A percentile compares a stretch with the other conserved stretches of the same genome.
Evolutionary conservation across 352 stramenopile species (phyloP).

Genomic region (Phytopythium oedochilum): DNA sequence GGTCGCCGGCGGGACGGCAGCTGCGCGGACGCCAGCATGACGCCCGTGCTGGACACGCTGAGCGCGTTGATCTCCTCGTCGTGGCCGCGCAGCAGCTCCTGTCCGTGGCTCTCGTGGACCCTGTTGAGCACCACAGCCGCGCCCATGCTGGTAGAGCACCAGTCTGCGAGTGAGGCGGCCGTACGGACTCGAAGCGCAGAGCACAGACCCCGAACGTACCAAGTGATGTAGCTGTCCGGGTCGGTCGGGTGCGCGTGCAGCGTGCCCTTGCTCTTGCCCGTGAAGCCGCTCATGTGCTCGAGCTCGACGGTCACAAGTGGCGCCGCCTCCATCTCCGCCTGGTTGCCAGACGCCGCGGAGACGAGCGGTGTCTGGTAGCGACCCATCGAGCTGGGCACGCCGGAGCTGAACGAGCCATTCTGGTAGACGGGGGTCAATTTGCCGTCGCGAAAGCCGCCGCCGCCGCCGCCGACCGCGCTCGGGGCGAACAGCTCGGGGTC

Average conservation of each 20-base stretch:
- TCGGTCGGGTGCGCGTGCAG: constrained; percentile 49
- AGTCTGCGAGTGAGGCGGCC: not conserved
- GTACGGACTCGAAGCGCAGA: too few relatives aligned
- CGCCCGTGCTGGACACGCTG: constrained; percentile 29
- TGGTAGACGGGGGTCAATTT: not conserved
- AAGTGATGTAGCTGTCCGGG: constrained; percentile 47
- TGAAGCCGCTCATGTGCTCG: constrained; percentile 63
- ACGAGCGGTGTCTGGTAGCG: constrained; percentile 11
- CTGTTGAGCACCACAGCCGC: constrained; percentile 45
- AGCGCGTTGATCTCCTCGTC: constrained; percentile 55
- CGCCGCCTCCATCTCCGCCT: constrained; percentile 4
- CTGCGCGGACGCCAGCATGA: constrained; percentile 43
- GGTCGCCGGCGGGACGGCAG: constrained; percentile 28
- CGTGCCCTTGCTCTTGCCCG: constrained; percentile 46
- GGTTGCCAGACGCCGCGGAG: constrained; percentile 1
- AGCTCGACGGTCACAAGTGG: constrained; percentile 37
- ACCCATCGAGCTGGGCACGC: not conserved
- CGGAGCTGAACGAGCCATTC: not conserved
- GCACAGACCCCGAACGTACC: constrained; percentile 14
- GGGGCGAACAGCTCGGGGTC: constrained; percentile 59
- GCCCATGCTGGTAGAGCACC: constrained; percentile 29
- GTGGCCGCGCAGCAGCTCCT: constrained; percentile 48
- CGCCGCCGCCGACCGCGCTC: constrained; percentile 11
- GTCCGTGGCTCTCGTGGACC: constrained; percentile 41
- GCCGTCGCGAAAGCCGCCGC: constrained; percentile 1